Evolutionary conservation across 2,329 filamentous ascomycete species (phyloP).

Genomic region (Colletotrichum sp.): DNA sequence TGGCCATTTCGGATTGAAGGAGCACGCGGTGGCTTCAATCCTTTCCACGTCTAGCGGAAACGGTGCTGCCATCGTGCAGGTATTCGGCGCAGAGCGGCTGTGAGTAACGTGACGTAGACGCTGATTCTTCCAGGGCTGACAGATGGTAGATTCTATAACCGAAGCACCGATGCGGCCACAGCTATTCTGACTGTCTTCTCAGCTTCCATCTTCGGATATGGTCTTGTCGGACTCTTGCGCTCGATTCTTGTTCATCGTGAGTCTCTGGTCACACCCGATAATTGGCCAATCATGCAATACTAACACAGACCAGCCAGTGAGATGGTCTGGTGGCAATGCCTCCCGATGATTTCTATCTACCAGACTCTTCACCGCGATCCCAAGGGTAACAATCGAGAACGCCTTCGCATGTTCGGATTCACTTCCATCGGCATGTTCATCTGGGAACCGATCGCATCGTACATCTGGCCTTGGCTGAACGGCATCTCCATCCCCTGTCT

Average conservation of each 20-base stretch:
- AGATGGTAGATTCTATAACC: conserved; percentile 6
- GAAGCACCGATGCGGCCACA: conserved; percentile 12
- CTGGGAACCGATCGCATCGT: conserved; percentile 16
- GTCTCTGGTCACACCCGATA: background rate
- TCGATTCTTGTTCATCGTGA: conserved; percentile 16
- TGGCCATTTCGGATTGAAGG: conserved; percentile 16
- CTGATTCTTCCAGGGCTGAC: background rate
- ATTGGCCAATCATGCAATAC: background rate
- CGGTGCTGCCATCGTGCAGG: conserved; percentile 15
- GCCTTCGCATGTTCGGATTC: conserved; percentile 10
- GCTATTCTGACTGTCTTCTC: conserved; percentile 17
- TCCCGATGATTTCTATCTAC: conserved; percentile 19
- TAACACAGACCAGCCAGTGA: background rate
- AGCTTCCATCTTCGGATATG: conserved; percentile 12
- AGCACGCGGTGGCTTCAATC: conserved; percentile 19
- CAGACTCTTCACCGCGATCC: conserved; percentile 18
- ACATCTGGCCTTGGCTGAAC: conserved; percentile 19
- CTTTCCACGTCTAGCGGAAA: conserved; percentile 17
- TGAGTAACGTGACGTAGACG: background rate
- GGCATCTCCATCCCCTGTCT: conserved; percentile 45
- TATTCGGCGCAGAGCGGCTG: conserved; percentile 16
- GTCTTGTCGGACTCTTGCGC: conserved; percentile 4
- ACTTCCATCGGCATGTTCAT: conserved; percentile 21
- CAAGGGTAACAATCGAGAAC: background rate
- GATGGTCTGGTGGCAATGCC: conserved; percentile 21